Evolutionary conservation across 768 basidiomycete species (phyloP), one percentile per base, ranked within the genome.

Genomic region (Crucibulum laeve): DNA sequence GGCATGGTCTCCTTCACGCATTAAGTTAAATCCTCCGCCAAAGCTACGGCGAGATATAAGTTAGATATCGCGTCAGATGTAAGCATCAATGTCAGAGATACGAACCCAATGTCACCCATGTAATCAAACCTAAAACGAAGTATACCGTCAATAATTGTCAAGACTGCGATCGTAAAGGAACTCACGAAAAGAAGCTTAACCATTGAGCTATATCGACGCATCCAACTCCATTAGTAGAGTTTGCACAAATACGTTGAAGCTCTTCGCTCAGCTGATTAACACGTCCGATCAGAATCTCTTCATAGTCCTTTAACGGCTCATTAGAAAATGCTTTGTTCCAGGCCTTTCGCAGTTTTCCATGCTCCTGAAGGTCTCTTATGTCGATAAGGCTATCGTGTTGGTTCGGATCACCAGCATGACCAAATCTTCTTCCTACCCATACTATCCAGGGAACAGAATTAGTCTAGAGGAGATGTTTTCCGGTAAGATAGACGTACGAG

Each of bases 41-140:
- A 64, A 64, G 2, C 64, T 65, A 44, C 26, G 28, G 35, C 14
- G 18, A 40, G 17, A 22, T 34, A 42, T 38, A 19, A 2, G 24
- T 30, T 8, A 42, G 37, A 23, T n/a, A 32, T 32, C 10, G 15
- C 28, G 6, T 37, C 23, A n/a, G 26, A 14, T 22, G 22, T 11
- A 42, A 42, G 11, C 26, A 28, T 17, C 30, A 24, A 40, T 21
- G 35, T 32, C 3, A 48, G 34, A 18, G 17, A 43, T 14, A 46
- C 61, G 38, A 48, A 70, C 67, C 63, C 66, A 26, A 68, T 56
- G 43, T 71, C 69, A 7, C 65, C 61, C 56, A 68, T 66, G 19
- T 69, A 55, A 49, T 71, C 68, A 44, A 59, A 63, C 18, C 68
- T 68, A 22, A 4, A 34, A 30, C 25, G 17, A 18, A 14, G 11